Evolutionary conservation across 768 basidiomycete species (phyloP).

Genomic region (Phanerochaete sordida): DNA sequence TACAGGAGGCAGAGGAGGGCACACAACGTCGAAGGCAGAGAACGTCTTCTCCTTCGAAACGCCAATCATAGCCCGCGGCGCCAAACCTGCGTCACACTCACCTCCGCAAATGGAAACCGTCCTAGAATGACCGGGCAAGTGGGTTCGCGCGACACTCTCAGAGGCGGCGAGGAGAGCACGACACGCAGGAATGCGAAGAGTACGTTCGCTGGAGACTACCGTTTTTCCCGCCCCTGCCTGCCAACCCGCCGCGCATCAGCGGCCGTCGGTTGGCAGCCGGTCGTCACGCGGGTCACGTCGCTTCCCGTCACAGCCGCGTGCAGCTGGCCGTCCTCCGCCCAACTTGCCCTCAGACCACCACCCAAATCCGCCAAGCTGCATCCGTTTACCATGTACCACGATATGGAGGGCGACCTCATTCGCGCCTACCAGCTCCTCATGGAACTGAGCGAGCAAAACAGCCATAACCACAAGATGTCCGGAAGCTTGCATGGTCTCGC

Average conservation of each 20-base stretch:
- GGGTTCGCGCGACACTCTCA: background rate
- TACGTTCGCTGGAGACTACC: background rate
- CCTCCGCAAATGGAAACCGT: background rate
- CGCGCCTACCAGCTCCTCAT: conserved; percentile 77
- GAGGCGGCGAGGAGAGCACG: background rate
- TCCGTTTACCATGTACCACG: conserved; percentile 23
- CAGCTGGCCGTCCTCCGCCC: background rate
- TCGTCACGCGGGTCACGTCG: background rate
- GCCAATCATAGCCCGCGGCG: conserved; percentile 12
- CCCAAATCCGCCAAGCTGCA: background rate
- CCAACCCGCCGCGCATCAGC: background rate
- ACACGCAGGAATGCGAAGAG: background rate
- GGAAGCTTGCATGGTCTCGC: conserved; percentile 65
- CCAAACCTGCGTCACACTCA: background rate
- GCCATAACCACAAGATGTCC: conserved; percentile 76
- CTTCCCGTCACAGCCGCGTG: background rate
- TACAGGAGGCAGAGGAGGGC: conserved; percentile 20
- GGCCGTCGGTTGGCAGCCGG: background rate
- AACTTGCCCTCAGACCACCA: background rate
- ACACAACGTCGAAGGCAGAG: conserved; percentile 12
- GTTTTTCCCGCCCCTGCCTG: background rate
- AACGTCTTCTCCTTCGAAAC: conserved; percentile 9
- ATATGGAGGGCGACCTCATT: conserved; percentile 68
- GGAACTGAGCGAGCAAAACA: conserved; percentile 81
- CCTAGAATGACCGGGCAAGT: background rate